Conservation (phyloP, 257 asterid genomes). For the Nyctanthes arbortristis region DNA sequence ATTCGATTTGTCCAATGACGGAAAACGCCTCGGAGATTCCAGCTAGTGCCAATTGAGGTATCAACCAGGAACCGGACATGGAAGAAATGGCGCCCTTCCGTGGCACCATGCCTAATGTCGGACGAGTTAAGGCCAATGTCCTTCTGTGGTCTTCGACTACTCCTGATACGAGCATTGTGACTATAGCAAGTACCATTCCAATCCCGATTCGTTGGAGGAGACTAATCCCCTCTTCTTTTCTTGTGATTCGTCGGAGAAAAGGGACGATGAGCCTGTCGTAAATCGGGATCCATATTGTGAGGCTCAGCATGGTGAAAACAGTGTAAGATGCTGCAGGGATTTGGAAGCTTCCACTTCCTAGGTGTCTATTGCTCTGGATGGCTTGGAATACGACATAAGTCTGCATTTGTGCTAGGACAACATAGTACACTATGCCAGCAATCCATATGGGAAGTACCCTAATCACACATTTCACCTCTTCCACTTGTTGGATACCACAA, state of each 20-base stretch:
- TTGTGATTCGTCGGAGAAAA: slow-evolving; percentile 22
- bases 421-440: slow-evolving; percentile 34
- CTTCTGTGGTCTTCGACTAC: slow-evolving; percentile 35
- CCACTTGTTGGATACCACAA: slow-evolving; percentile 37
- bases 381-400: slow-evolving; percentile 46
- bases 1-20: slow-evolving; percentile 38
- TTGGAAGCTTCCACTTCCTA: slow-evolving; percentile 26
- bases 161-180: slow-evolving; percentile 36
- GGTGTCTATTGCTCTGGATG: slow-evolving; percentile 37
- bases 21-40: slow-evolving; percentile 47
- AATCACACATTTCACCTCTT: slow-evolving; percentile 38
- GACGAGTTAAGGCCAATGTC: slow-evolving; percentile 26
- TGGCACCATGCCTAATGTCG: slow-evolving; percentile 28
- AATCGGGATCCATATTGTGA: slow-evolving; percentile 40
- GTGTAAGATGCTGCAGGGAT: slow-evolving; percentile 45
- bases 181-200: slow-evolving; percentile 24
- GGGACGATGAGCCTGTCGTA: slow-evolving; percentile 45
- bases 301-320: slow-evolving; percentile 41
- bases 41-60: slow-evolving; percentile 32
- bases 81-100: slow-evolving; percentile 39
- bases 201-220: slow-evolving; percentile 43
- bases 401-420: slow-evolving; percentile 25
- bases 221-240: slow-evolving; percentile 37
- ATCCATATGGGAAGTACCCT: slow-evolving; percentile 46
- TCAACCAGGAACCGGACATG: slow-evolving; percentile 46